Base-by-base conservation (phyloP, 495 filamentous ascomycete genomes). In the Chaetomium tenue region DNA sequence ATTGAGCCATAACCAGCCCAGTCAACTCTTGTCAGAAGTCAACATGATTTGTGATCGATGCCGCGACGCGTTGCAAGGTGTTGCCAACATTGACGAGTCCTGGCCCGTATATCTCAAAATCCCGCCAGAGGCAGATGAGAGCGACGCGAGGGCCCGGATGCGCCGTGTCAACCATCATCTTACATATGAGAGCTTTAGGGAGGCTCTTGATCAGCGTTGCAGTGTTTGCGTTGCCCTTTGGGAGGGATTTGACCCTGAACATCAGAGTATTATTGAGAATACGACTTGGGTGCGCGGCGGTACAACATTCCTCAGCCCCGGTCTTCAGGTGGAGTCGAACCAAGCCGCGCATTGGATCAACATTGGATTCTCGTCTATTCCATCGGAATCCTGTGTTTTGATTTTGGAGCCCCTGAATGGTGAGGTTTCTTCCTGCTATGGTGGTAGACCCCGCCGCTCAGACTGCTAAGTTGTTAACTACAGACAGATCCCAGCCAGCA, bases 11-110 rank as follows among this genome's bases (percentile, higher is more conserved):
- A n/a, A n/a, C n/a, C n/a, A n/a, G n/a, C 53, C 18, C 33, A 40
- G 13, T 30, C 33, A 56, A 3, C 15, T 5, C 33, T 18, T 2
- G 13, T 33, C 53, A 23, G n/a, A 56, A n/a, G 22, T 23, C 53
- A 56, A 20, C 5, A 56, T 56, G 53, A 40, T 56, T 40, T 56
- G 53, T 33, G 30, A 30, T 3, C 53, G n/a, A 23, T 40, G 53
- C 53, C 53, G 53, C 53, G 2, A 40, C 33, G 53, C 33, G 13
- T 56, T 56, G 15, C 28, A 55, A 55, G 2, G 5, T 26, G 30
- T 55, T 39, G 53, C 37, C 28, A 37, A 16, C 28, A 55, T 39
- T 20, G 53, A 55, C 37, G 8, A 55, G 20, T 39, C 53, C 37
- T 39, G 53, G 53, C 37, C n/a, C 20, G 12, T 30, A 8, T 13